These are phyloP conservation scores for Massarina eburnea DNA, from an alignment of 2,329 filamentous ascomycete species.

Conservation along the genomic window DNA sequence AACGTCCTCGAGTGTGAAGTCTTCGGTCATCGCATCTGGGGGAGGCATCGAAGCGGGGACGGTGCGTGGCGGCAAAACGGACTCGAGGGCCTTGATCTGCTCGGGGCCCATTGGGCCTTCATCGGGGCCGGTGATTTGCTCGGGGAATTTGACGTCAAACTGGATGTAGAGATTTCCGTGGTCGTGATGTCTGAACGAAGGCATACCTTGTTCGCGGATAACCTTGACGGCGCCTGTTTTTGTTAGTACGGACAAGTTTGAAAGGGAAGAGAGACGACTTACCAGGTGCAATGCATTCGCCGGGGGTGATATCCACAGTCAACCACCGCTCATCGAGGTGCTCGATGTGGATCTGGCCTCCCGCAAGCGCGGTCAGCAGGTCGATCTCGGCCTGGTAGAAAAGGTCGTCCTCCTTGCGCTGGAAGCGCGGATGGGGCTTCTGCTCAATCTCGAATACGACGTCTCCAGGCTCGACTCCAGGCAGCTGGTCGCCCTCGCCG, in stretches of 20 bases:
- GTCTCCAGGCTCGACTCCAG: constrained; percentile 89
- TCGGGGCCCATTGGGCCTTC: constrained; percentile 57
- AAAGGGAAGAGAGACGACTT: constrained; percentile 48
- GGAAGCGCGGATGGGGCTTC: constrained; percentile 96
- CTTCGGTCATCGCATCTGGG: constrained; percentile 85
- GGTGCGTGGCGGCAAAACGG: constrained; percentile 74
- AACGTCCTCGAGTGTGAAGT: constrained; percentile 82
- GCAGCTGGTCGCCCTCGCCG: constrained; percentile 94
- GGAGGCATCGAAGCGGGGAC: constrained; percentile 68
- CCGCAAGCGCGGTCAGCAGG: constrained; percentile 88
- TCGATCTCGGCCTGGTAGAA: constrained; percentile 96
- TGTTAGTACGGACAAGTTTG: constrained; percentile 17
- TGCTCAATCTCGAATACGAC: constrained; percentile 99
- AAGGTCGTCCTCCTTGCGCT: constrained; percentile 92
- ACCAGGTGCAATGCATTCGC: constrained; percentile 93
- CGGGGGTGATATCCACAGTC: constrained; percentile 86
- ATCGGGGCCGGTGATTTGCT: constrained; percentile 47
- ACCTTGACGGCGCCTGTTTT: constrained; percentile 81
- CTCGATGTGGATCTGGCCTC: constrained; percentile 88
- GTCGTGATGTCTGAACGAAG: constrained; percentile 91
- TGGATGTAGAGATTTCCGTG: constrained; percentile 95
- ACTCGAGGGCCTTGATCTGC: constrained; percentile 77
- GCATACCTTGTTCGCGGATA: constrained; percentile 96
- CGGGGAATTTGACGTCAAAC: constrained; percentile 96
- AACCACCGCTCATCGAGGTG: constrained; percentile 98